A percentile compares a stretch with the other conserved stretches of the same genome.
Conservation (phyloP, 192 early-diverging fungal species). For the Coemansia sp. region DNA sequence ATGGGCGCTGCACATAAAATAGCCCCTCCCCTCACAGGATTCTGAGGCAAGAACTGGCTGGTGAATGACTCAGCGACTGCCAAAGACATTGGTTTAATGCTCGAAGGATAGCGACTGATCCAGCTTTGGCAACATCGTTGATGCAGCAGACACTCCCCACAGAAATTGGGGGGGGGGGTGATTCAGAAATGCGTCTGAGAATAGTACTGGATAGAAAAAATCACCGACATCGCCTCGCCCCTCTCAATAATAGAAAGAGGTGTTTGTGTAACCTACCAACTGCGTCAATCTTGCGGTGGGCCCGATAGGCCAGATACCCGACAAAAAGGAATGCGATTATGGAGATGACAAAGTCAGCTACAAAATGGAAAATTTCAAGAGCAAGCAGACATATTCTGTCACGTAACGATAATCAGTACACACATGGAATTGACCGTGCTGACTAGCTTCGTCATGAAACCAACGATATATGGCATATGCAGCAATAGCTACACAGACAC, state of each 20-base stretch:
- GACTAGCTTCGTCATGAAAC: too few species aligned
- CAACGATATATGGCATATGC: not conserved
- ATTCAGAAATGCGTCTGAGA: not conserved
- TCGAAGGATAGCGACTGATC: too few species aligned
- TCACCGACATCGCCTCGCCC: not conserved
- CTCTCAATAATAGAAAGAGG: not conserved
- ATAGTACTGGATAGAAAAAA: not conserved
- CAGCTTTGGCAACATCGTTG: too few species aligned
- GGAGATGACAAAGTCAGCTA: slow-evolving; percentile 54
- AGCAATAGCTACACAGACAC: slow-evolving; percentile 5
- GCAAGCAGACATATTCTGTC: not conserved
- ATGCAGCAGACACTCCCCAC: too few species aligned
- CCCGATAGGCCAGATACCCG: slow-evolving; percentile 43
- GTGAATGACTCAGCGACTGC: too few species aligned
- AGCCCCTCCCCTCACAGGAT: too few species aligned
- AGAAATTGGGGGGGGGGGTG: too few species aligned
- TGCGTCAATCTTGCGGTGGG: slow-evolving; percentile 51
- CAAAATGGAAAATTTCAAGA: slow-evolving; percentile 1
- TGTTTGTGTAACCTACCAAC: slow-evolving; percentile 44
- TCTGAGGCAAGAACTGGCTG: too few species aligned
- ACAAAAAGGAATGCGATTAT: slow-evolving; percentile 44
- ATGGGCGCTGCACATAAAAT: too few species aligned
- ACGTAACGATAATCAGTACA: not conserved
- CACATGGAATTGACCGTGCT: not conserved
- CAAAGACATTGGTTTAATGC: too few species aligned